Base-by-base conservation (phyloP, 2,329 filamentous ascomycete genomes). In the Penicillium decumbens region DNA sequence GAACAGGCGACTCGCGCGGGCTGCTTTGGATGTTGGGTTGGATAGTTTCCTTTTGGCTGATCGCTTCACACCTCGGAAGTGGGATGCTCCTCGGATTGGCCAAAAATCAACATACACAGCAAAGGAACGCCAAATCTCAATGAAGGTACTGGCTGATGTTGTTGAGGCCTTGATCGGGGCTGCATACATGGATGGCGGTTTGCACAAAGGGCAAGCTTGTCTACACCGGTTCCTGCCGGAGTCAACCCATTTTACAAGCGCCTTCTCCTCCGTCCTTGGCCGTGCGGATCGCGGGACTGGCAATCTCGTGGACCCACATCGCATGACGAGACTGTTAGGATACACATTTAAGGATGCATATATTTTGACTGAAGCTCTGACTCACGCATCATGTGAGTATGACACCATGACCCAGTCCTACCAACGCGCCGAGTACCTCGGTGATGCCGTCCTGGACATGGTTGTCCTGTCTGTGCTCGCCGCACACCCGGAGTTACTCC, bases 381-480 rank as follows among this genome's bases (percentile, higher is more conserved):
- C 90, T 0, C 91, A 96, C 63, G 75, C 82, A 0, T 91, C 88
- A 0, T 77, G 75, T 43, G 74, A 74, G 27, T 68, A 72, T 13
- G 73, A 77, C 4, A 74, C 75, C 2, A 75, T 70, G 20, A 77
- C 82, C 10, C 67, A 71, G 30, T 80, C 78, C 0, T 83, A 84
- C 60, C 87, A 96, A 57, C 81, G 90, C 0, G 78, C 96, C 1
- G 92, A 96, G 63, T 95, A 93, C 61, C 73, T 96, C 0, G 92
- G 92, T 1, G 92, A 97, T 59, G 81, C 89, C 0, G 75, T 96
- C 2, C 80, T 97, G 0, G 92, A 97, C 68, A 80, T 83, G 58
- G 74, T 95, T 47, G 74, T 96, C 42, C 82, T 88, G 6, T 64
- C 65, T 9, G 56, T 82, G 0, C 54, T 69, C 8, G 54, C 59